Evolutionary conservation across 169 alveolate species (phyloP), one percentile per base, ranked within the genome.

Genomic region (Cyclospora cayetanensis): DNA sequence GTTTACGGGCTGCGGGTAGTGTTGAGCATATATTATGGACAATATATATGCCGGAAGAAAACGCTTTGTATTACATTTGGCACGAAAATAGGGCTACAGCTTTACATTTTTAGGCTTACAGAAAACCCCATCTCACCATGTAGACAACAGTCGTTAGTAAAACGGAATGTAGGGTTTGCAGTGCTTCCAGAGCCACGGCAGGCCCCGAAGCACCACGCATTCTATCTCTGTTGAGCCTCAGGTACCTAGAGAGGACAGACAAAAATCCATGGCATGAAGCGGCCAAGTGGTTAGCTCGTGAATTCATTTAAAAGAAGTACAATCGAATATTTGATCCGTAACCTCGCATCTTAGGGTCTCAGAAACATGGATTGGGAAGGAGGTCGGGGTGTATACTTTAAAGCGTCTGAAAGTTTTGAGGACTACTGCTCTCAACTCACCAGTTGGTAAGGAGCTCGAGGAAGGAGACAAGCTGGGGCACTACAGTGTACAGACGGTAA

Each of bases 391-490:
- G 74, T n/a, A 22, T 5, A 18, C 27, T n/a, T 7, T 5, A 20
- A n/a, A 11, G 20, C 35, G 11, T 46, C 42, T 66, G 31, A 66
- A 20, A 12, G 29, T 66, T 20, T 20, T 72, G 50, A 53, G n/a
- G 22, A n/a, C n/a, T n/a, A n/a, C n/a, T n/a, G n/a, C n/a, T n/a
- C n/a, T n/a, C 55, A 97, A 15, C 55, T 41, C 35, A 90, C 99
- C 99, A 98, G 95, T 99, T 99, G 27, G 99, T 98, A 35, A 98
- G 96, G 83, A 97, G 97, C 88, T 98, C 99, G 55, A 99, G 97
- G 96, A 98, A 99, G 50, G 94, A 91, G 70, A 99, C 94, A 65
- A 99, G 95, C 87, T 95, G 96, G 50, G 99, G 99, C n/a, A 97
- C 97, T 0, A 99, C 99, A 29, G 99, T 98, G 95, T 99, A 99